A percentile compares a stretch with the other conserved stretches of the same genome.
Conservation (phyloP, 441 rosid genomes). For the Bocquillonia castaneifolia region DNA sequence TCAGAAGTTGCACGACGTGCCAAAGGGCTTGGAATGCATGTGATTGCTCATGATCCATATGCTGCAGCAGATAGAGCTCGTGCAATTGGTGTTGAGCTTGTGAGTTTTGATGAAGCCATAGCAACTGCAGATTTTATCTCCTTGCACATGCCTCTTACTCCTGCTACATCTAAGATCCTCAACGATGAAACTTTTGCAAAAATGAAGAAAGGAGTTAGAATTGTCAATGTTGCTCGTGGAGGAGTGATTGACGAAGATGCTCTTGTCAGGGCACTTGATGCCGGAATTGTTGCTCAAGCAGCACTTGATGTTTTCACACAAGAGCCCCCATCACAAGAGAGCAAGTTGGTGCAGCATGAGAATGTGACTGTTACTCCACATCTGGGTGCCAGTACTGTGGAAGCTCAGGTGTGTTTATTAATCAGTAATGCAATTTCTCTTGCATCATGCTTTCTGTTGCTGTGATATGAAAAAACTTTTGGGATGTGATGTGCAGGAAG, state of each 20-base stretch:
- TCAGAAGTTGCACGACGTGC: conserved; percentile 92
- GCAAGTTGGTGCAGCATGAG: conserved; percentile 80
- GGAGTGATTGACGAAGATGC: conserved; percentile 97
- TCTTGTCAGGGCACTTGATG: conserved; percentile 75
- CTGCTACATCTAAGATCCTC: conserved; percentile 64
- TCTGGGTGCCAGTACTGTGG: conserved; percentile 95
- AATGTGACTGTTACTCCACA: conserved; percentile 86
- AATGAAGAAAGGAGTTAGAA: conserved; percentile 94
- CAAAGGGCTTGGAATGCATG: conserved; percentile 95
- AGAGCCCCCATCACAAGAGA: conserved; percentile 77
- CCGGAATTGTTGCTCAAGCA: conserved; percentile 91
- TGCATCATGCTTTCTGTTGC: not conserved
- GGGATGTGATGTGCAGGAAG: conserved; percentile 56
- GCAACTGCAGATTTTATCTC: conserved; percentile 84
- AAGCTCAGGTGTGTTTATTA: conserved; percentile 64
- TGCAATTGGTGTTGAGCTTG: conserved; percentile 82
- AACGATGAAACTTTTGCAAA: conserved; percentile 78
- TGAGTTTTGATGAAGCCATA: conserved; percentile 72
- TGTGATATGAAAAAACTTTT: conserved; percentile 4
- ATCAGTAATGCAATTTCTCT: not conserved
- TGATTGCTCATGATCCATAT: conserved; percentile 91
- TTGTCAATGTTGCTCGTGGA: conserved; percentile 90
- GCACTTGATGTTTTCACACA: conserved; percentile 89
- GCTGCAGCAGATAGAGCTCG: conserved; percentile 93
- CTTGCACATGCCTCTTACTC: conserved; percentile 91